Percentiles rank a stretch among this genome's conserved stretches.
Conservation (phyloP, 164 flowering plant species). For the Vitis riparia region DNA sequence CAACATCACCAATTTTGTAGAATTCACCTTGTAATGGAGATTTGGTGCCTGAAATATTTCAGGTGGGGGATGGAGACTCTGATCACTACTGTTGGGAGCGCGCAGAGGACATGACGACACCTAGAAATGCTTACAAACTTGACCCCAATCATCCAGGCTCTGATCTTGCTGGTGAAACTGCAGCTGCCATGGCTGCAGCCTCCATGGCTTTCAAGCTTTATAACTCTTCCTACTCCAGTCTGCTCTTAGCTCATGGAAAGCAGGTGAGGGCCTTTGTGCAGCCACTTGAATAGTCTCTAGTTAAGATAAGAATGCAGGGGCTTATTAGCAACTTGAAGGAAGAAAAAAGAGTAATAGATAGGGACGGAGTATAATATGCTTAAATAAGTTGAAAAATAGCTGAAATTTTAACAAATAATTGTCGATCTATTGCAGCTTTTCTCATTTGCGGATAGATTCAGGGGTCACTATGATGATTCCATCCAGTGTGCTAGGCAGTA, state of each 20-base stretch:
- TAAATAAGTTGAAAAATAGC: neutral
- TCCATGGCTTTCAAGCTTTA: constrained; percentile 64
- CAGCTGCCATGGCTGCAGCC: constrained; percentile 90
- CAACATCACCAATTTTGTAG: too few relatives aligned
- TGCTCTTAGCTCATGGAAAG: constrained; percentile 56
- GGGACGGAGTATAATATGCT: too few relatives aligned
- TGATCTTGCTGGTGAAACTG: constrained; percentile 84
- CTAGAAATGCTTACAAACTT: constrained; percentile 63
- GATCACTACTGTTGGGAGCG: constrained; percentile 88
- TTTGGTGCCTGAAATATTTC: neutral
- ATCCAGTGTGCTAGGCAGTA: constrained; percentile 47
- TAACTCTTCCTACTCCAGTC: constrained; percentile 55
- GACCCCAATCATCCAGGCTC: constrained; percentile 66
- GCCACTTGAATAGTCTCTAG: neutral
- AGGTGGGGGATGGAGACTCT: constrained; percentile 78
- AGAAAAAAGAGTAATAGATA: too few relatives aligned
- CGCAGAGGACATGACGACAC: constrained; percentile 84
- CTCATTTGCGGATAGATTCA: constrained; percentile 73
- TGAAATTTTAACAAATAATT: neutral
- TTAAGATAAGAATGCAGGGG: too few relatives aligned
- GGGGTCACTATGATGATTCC: constrained; percentile 71
- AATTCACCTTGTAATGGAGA: neutral
- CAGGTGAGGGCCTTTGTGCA: constrained; percentile 28
- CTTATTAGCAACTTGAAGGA: too few relatives aligned
- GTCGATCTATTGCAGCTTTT: constrained; percentile 56